Conservation (phyloP, 257 asterid genomes). For the Solanum etuberosum region DNA sequence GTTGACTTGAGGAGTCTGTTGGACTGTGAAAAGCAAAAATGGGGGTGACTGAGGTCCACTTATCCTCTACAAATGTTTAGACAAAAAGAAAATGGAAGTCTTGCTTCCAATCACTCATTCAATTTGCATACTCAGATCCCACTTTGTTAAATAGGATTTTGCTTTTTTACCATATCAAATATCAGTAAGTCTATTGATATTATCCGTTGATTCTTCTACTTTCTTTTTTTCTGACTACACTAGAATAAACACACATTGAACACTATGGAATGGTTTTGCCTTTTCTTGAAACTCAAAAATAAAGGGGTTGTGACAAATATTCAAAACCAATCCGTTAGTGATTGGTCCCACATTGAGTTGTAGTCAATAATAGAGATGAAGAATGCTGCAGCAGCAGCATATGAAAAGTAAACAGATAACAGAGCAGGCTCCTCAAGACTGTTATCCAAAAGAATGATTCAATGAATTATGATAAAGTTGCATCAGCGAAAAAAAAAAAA, state of each 20-base stretch:
- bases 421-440: neutral
- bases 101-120: constrained; percentile 10
- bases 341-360: constrained; percentile 13
- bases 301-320: constrained; percentile 12
- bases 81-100: constrained; percentile 5
- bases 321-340: neutral
- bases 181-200: neutral
- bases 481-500: neutral
- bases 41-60: constrained; percentile 12
- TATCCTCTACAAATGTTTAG: constrained; percentile 10
- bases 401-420: constrained; percentile 1
- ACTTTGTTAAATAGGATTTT: neutral
- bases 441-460: constrained; percentile 11
- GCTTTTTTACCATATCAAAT: neutral
- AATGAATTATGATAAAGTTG: constrained; percentile 6
- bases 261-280: neutral
- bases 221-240: too few relatives aligned
- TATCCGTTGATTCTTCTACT: neutral
- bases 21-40: neutral
- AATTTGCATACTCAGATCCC: constrained; percentile 21
- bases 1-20: neutral
- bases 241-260: neutral
- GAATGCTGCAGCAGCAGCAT: neutral
- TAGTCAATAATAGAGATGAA: constrained; percentile 13
- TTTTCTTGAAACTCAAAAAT: constrained; percentile 3